Conservation (phyloP, 2,329 filamentous ascomycete genomes). For the Cordyceps cicadae region DNA sequence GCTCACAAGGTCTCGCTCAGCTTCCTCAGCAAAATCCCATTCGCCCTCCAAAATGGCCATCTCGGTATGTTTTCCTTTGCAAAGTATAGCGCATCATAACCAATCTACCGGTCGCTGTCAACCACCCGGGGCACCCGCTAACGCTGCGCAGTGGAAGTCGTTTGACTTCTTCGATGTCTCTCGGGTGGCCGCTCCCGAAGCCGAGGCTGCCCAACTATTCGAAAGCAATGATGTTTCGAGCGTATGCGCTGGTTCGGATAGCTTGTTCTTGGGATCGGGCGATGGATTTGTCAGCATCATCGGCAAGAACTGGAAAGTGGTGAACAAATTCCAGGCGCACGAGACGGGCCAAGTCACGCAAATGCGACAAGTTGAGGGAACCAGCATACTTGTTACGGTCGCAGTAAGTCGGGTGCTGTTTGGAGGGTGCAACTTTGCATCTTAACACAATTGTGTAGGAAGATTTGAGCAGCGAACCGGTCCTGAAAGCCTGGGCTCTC, state of each 20-base stretch:
- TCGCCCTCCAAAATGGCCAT: constrained; percentile 18
- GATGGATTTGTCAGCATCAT: constrained; percentile 85
- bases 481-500: constrained; percentile 94
- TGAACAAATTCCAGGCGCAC: constrained; percentile 80
- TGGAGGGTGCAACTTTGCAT: neutral
- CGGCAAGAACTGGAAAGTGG: constrained; percentile 76
- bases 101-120: too few relatives aligned
- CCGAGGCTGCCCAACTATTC: constrained; percentile 70
- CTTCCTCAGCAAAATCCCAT: neutral
- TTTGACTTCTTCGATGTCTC: constrained; percentile 99
- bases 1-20: neutral
- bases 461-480: constrained; percentile 77
- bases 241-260: constrained; percentile 79
- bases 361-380: constrained; percentile 86
- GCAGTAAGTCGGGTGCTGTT: constrained; percentile 36
- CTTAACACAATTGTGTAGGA: constrained; percentile 41
- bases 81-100: neutral
- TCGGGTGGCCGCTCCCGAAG: constrained; percentile 70
- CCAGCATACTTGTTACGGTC: constrained; percentile 75
- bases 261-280: constrained; percentile 77
- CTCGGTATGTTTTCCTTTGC: constrained; percentile 14
- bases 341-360: constrained; percentile 74
- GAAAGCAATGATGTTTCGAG: constrained; percentile 76
- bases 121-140: neutral
- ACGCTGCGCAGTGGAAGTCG: constrained; percentile 72